Base-by-base conservation (phyloP, 1,284 basidiomycete genomes). In the Sanghuangporus weigelae region DNA sequence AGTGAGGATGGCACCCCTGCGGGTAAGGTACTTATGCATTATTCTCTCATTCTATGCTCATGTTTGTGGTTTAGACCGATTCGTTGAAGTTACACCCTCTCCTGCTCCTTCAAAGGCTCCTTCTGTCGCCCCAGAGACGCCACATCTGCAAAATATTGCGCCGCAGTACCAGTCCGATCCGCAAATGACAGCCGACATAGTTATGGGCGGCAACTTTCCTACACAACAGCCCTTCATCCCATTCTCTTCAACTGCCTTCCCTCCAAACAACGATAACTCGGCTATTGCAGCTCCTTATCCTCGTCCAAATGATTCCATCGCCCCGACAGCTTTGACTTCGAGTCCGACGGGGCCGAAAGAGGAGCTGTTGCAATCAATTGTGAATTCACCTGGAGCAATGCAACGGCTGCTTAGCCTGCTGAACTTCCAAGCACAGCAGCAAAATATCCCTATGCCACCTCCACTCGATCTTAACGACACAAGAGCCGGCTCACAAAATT, bases 341-440 rank as follows among this genome's bases (percentile, higher is more conserved):
- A 54, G 48, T 7, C 26, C 55, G n/a, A 40, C 57, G 11, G 50
- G 53, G 11, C 46, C 59, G 19, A 62, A 57, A 14, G 54, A 86
- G 55, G 79, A 79, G 11, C 76, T 85, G 21, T 76, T 90, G 64
- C 85, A 89, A 66, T 77, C 81, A 21, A 73, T 87, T 59, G 79
- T 87, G 55, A 82, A 85, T 53, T 84, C 84, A 0, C 88, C 89
- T 0, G 75, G 76, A 1, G 87, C 90, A 67, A 80, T 93, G 63
- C 88, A 92, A 67, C 85, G 86, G 67, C 78, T 93, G 55, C 76
- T 93, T 59, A 81, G 84, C 16, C 39, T 65, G 4, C 8, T 38
- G 81, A 84, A 0, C 75, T 89, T 42, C 74, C 78, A 8, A 68
- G 79, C 81, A 60, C 71, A 77, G 64, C 66, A 69, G 63, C 53